A percentile compares a stretch with the other conserved stretches of the same genome.
Evolutionary conservation across 2,329 filamentous ascomycete genomes (phyloP).

Genomic region (Hypomyces perniciosus): DNA sequence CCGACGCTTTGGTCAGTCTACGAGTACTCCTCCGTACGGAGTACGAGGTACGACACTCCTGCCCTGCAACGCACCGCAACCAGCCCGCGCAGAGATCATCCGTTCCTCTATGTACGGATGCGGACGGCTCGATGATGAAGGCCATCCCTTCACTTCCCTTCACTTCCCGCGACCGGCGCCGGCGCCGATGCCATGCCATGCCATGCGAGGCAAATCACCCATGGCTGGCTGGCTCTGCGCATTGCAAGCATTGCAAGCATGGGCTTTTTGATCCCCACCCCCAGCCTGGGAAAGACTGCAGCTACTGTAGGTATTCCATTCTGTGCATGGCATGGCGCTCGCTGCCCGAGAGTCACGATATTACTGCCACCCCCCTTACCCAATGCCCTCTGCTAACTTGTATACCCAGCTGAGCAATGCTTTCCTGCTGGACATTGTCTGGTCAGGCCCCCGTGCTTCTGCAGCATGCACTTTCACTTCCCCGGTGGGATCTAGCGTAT

Average conservation of each 20-base stretch:
- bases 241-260: slow-evolving; percentile 9
- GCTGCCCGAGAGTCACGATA: slow-evolving; percentile 8
- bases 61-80: too few species aligned
- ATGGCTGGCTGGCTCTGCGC: not conserved
- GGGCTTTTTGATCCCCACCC: slow-evolving; percentile 14
- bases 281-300: slow-evolving; percentile 5
- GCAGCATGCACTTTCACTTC: slow-evolving; percentile 10
- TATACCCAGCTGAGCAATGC: slow-evolving; percentile 3
- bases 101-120: not conserved
- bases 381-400: slow-evolving; percentile 5
- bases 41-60: too few species aligned
- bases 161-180: not conserved
- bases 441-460: not conserved
- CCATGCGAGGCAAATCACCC: slow-evolving; percentile 12
- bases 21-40: too few species aligned
- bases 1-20: too few species aligned
- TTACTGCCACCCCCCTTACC: slow-evolving; percentile 5
- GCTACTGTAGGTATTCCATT: slow-evolving; percentile 5
- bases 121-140: not conserved
- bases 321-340: slow-evolving; percentile 10
- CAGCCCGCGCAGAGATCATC: not conserved
- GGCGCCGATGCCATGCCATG: slow-evolving; percentile 2
- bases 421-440: slow-evolving; percentile 8
- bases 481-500: slow-evolving; percentile 12
- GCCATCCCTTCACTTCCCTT: not conserved